A percentile compares a stretch with the other conserved stretches of the same genome.
These are phyloP conservation scores for Vigna radiata DNA, from an alignment of 306 rosid species.

Conservation along the genomic window DNA sequence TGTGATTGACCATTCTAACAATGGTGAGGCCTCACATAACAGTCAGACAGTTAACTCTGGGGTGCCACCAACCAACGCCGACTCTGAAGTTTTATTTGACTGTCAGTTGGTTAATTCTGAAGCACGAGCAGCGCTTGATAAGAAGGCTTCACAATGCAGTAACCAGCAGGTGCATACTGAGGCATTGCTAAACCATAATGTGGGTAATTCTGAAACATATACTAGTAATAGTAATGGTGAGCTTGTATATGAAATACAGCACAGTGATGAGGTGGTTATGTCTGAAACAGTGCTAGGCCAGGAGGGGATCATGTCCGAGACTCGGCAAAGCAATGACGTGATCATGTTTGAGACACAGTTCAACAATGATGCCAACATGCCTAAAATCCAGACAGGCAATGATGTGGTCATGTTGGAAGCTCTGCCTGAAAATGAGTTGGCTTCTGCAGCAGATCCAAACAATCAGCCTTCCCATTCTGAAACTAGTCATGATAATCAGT, in stretches of 20 bases:
- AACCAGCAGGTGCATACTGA: conserved; percentile 24
- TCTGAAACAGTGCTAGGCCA: conserved; percentile 21
- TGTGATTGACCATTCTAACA: conserved; percentile 5
- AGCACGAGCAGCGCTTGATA: conserved; percentile 11
- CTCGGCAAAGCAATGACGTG: conserved; percentile 13
- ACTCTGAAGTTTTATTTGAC: neutral
- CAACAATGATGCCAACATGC: conserved; percentile 6
- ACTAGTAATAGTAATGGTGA: conserved; percentile 10
- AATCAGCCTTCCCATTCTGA: conserved; percentile 43
- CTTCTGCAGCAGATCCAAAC: conserved; percentile 37
- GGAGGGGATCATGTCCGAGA: conserved; percentile 25
- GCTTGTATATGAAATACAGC: conserved; percentile 40
- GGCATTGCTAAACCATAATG: neutral
- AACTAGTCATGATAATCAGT: conserved; percentile 44
- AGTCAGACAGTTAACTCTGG: conserved; percentile 39
- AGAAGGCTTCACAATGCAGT: neutral
- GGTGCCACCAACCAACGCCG: conserved; percentile 16
- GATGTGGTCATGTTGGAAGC: conserved; percentile 49
- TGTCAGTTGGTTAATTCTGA: conserved; percentile 41
- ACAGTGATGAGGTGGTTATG: conserved; percentile 6
- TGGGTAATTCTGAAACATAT: conserved; percentile 29
- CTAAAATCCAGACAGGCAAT: conserved; percentile 30
- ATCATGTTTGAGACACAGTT: conserved; percentile 35
- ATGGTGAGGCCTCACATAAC: conserved; percentile 34
- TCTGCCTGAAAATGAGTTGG: conserved; percentile 42